Evolutionary conservation across 257 asterid species (phyloP).

Genomic region (Przewalskia tangutica): DNA sequence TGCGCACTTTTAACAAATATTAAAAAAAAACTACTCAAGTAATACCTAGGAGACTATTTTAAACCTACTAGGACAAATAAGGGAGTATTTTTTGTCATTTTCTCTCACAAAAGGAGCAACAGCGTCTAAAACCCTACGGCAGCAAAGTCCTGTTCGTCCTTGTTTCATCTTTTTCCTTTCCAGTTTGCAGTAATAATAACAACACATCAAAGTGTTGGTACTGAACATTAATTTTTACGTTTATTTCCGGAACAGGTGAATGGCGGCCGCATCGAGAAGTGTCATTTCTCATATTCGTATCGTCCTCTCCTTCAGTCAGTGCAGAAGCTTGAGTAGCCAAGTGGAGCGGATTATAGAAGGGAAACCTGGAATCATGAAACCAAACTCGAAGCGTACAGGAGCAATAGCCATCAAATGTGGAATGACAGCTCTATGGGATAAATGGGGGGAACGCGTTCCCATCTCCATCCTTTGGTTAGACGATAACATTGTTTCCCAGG

Average conservation of each 20-base stretch:
- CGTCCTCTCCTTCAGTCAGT: slow-evolving; percentile 17
- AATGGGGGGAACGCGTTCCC: slow-evolving; percentile 88
- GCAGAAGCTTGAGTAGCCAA: slow-evolving; percentile 24
- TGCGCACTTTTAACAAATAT: too few species aligned
- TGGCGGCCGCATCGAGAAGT: slow-evolving; percentile 58
- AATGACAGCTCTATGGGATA: slow-evolving; percentile 97
- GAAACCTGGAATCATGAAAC: slow-evolving; percentile 46
- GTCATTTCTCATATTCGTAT: slow-evolving; percentile 40
- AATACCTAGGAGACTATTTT: too few species aligned
- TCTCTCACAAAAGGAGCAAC: too few species aligned
- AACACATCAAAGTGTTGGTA: not conserved
- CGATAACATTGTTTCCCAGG: slow-evolving; percentile 83
- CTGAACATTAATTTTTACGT: too few species aligned
- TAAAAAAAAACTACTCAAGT: too few species aligned
- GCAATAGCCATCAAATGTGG: slow-evolving; percentile 89
- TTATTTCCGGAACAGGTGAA: not conserved
- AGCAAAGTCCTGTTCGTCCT: not conserved
- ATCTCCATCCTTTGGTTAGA: slow-evolving; percentile 77
- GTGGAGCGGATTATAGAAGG: slow-evolving; percentile 34
- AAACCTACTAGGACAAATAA: too few species aligned
- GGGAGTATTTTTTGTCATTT: too few species aligned
- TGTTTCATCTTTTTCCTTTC: not conserved
- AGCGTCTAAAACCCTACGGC: not conserved
- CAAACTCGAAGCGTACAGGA: slow-evolving; percentile 60
- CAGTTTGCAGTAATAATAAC: not conserved